Evolutionary conservation across 495 filamentous ascomycete genomes (phyloP).

Genomic region (Lasiosphaeria ovina): DNA sequence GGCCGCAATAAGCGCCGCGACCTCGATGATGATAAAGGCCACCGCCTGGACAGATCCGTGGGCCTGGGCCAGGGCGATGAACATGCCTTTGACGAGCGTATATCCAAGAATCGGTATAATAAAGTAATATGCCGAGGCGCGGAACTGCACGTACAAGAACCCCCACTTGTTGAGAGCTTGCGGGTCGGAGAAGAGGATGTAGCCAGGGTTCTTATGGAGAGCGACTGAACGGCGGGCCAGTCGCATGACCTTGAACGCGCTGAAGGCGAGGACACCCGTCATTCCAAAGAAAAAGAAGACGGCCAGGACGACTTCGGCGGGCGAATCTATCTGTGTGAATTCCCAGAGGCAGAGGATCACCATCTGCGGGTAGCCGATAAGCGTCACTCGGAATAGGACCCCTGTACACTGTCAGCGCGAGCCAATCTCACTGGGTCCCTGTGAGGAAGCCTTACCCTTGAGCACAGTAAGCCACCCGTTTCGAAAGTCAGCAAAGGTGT

Average conservation of each 20-base stretch:
- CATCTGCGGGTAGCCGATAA: conserved; percentile 95
- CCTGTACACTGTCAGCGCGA: conserved; percentile 52
- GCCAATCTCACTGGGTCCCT: neutral
- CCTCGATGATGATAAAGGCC: conserved; percentile 82
- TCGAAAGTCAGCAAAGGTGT: conserved; percentile 92
- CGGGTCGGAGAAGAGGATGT: conserved; percentile 95
- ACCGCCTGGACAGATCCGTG: conserved; percentile 78
- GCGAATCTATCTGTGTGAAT: conserved; percentile 79
- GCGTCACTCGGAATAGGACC: conserved; percentile 84
- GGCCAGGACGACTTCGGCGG: conserved; percentile 83
- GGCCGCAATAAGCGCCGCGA: conserved; percentile 71
- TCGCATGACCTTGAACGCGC: conserved; percentile 81
- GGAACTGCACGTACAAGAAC: conserved; percentile 96
- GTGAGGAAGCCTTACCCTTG: conserved; percentile 23
- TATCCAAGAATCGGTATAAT: conserved; percentile 81
- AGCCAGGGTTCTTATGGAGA: conserved; percentile 95
- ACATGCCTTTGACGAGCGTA: conserved; percentile 82
- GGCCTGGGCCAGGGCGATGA: conserved; percentile 79
- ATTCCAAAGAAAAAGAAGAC: conserved; percentile 87
- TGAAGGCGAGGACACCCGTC: conserved; percentile 78
- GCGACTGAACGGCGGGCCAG: conserved; percentile 83
- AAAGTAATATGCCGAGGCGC: conserved; percentile 95
- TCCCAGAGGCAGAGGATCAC: conserved; percentile 92
- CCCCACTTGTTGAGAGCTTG: conserved; percentile 96
- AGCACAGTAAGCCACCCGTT: conserved; percentile 65